phyloP scores from a whole-genome alignment of 257 asterid species.

The Solanum virginianum region DNA sequence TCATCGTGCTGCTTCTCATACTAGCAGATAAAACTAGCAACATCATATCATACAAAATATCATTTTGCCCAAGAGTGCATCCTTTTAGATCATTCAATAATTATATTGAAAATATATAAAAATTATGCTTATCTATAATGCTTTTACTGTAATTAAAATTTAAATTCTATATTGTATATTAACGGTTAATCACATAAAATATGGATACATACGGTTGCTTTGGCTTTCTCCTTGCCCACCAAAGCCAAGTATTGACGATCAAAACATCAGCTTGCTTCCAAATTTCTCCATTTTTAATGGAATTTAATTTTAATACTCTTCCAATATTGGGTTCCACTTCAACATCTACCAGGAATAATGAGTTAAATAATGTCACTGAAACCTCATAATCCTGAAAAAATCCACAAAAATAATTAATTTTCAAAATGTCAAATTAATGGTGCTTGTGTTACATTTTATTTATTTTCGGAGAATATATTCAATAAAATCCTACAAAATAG shows the following conservation, averaged over 20 bases:
- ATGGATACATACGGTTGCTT: constrained; percentile 33
- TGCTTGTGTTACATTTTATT: too few relatives aligned
- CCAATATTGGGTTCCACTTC: constrained; percentile 11
- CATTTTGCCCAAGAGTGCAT: too few relatives aligned
- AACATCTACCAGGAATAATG: constrained; percentile 46
- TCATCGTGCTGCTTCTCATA: too few relatives aligned
- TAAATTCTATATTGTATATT: background rate
- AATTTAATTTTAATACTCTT: constrained; percentile 34
- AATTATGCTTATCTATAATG: too few relatives aligned
- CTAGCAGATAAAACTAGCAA: too few relatives aligned
- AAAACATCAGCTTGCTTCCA: constrained; percentile 48
- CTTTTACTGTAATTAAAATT: background rate
- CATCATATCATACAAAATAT: too few relatives aligned
- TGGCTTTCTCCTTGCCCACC: constrained; percentile 52
- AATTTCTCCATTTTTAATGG: constrained; percentile 22
- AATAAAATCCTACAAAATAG: too few relatives aligned
- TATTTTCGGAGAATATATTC: too few relatives aligned
- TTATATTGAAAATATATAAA: too few relatives aligned
- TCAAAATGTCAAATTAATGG: background rate
- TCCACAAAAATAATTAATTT: background rate
- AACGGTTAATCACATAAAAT: background rate
- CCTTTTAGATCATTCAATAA: background rate
- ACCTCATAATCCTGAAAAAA: constrained; percentile 38
- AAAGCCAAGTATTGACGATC: constrained; percentile 65
- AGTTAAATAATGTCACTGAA: constrained; percentile 9